Evolutionary conservation across 495 filamentous ascomycete genomes (phyloP), one percentile per base, ranked within the genome.

Genomic region (Daldinia decipiens): DNA sequence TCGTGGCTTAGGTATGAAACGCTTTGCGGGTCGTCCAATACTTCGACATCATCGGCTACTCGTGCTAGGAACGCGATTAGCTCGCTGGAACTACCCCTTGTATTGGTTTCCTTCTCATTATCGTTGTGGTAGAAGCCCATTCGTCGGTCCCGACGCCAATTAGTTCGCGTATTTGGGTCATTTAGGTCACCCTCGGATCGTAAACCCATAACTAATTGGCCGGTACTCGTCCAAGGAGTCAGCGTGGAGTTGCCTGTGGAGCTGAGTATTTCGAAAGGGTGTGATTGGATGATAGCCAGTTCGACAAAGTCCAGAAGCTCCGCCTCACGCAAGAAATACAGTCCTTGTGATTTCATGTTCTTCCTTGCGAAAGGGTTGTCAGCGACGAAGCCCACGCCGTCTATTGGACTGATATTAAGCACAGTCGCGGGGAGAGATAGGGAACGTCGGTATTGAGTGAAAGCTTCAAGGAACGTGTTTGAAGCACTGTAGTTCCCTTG

Each of bases 401-500:
- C 76, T n/a, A 82, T 68, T 11, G 72, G 39, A 27, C 80, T 65
- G n/a, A 83, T 70, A 38, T 74, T 66, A 29, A 83, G 45, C 0
- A 73, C 74, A 2, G 81, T 77, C 1, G 77, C 77, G 0, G 68
- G 40, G 0, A 81, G 71, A 3, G 71, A 63, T 21, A 57, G 19
- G n/a, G 5, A 19, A 34, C 77, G 52, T n/a, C 81, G 77, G 54
- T 81, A 80, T 13, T 65, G 60, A 2, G 70, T 63, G 17, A 85
- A 74, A 0, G 79, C 71, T 24, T 84, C 82, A n/a, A 79, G 67
- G 58, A 76, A 84, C 15, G 74, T 59, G 36, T 74, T 76, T 1
- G 55, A 78, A 0, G 80, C 76, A 1, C 62, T 59, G 52, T 82
- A 83, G 65, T 80, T 79, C 15, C 70, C 61, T 60, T 82, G 80